A percentile compares a stretch with the other conserved stretches of the same genome.
These are phyloP conservation scores for Wickerhamomyces pijperi DNA, from an alignment of 805 yeast genomes.

Conservation along the genomic window DNA sequence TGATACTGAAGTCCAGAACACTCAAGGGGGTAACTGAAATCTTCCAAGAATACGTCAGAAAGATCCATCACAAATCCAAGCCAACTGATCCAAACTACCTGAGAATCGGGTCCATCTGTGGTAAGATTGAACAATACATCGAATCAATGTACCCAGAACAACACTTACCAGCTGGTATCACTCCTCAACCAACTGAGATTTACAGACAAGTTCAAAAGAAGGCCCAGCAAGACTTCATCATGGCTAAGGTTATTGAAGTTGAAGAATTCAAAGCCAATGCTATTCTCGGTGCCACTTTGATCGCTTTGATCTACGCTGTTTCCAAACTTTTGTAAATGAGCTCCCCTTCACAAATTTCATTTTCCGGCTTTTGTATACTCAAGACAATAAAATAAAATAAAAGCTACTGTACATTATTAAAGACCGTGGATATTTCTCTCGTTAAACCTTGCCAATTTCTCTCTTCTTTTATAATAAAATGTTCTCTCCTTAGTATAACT, in stretches of 20 bases:
- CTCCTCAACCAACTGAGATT: constrained; percentile 25
- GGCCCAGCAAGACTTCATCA: constrained; percentile 27
- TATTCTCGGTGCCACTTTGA: constrained; percentile 7
- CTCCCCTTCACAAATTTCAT: too few relatives aligned
- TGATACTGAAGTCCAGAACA: constrained; percentile 66
- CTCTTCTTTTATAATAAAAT: constrained; percentile 32
- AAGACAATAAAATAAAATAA: too few relatives aligned
- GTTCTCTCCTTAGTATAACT: constrained; percentile 31
- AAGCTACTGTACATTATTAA: too few relatives aligned
- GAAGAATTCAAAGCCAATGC: constrained; percentile 18
- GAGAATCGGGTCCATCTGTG: constrained; percentile 74
- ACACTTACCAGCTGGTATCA: constrained; percentile 45
- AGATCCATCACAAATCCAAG: constrained; percentile 67
- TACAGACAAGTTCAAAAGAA: constrained; percentile 32
- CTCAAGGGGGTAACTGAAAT: constrained; percentile 67
- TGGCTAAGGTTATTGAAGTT: constrained; percentile 12
- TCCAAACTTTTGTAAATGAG: background rate
- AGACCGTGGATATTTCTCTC: constrained; percentile 17
- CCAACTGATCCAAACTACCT: constrained; percentile 83
- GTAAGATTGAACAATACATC: constrained; percentile 80
- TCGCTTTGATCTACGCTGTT: constrained; percentile 1
- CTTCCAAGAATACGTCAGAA: constrained; percentile 62
- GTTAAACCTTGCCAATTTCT: constrained; percentile 36
- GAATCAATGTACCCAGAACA: constrained; percentile 58
- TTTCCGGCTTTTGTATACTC: too few relatives aligned